Base-by-base conservation (phyloP, 192 early-diverging fungal species). In the Fimicolochytrium jonesii region DNA sequence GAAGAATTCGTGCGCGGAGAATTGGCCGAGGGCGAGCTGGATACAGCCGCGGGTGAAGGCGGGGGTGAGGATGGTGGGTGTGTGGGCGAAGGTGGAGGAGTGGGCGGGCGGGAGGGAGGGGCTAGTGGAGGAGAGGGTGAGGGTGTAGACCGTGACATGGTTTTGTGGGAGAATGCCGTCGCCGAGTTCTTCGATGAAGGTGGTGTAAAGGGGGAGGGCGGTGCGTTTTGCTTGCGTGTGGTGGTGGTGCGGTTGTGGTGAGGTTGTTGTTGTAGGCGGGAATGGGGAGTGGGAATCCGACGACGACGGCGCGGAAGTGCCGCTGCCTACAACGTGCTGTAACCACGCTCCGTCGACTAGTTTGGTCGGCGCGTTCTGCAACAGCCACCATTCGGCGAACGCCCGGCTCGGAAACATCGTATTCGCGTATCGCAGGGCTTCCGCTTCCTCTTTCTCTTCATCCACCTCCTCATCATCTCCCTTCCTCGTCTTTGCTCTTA, bases 151-250 rank as follows among this genome's bases (percentile, higher is more conserved):
- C 6, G 29, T 35, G 6, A 62, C 37, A 32, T 62, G 60, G 35
- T 62, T 62, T 35, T 53, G 47, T 26, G 33, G 31, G 0, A 33
- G 31, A 5, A 62, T 17, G 1, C 47, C 60, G 17, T 62, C 60
- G 15, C 60, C 60, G 20, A 62, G 37, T 20, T 62, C 60, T 36
- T 62, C 60, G 5, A 37, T 36, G 52, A 62, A 62, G 0, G 60
- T 62, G 17, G 50, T 48, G 45, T 36, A 62, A 2, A 62, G 34
- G 5, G 60, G 60, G 10, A 33, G 47, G 17, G 60, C 60, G n/a
- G 37, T 44, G 18, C 43, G 43, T 23, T 44, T 44, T 5, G n/a
- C 43, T 22, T 44, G 18, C 15, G n/a, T 23, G n/a, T n/a, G n/a
- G n/a, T n/a, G n/a, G n/a, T n/a, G n/a, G n/a, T n/a, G n/a, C n/a